These are phyloP conservation scores for Malbranchea cinnamomea DNA, from an alignment of 2,329 filamentous ascomycete genomes.

Conservation along the genomic window DNA sequence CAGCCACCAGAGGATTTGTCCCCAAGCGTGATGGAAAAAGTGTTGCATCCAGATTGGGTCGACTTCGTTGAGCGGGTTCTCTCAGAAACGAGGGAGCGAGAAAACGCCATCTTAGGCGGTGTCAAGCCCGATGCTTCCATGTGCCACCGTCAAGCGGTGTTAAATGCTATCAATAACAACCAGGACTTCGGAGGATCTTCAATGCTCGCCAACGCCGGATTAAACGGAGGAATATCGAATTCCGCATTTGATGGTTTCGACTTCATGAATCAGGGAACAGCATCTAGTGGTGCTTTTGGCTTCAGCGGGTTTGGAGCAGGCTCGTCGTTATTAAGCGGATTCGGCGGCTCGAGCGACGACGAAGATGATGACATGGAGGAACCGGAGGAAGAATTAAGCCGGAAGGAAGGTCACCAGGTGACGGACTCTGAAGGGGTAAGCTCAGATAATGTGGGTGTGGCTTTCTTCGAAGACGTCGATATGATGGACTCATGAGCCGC, in stretches of 20 bases:
- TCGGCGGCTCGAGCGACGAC: slow-evolving; percentile 88
- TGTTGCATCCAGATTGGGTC: slow-evolving; percentile 82
- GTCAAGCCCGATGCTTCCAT: slow-evolving; percentile 83
- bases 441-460: slow-evolving; percentile 52
- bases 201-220: slow-evolving; percentile 64
- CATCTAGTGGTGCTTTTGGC: slow-evolving; percentile 56
- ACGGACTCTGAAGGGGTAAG: slow-evolving; percentile 32
- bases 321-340: slow-evolving; percentile 74
- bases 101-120: slow-evolving; percentile 95
- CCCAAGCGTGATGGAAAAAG: slow-evolving; percentile 68
- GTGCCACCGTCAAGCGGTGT: slow-evolving; percentile 56
- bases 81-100: slow-evolving; percentile 82
- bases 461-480: slow-evolving; percentile 45
- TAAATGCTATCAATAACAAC: slow-evolving; percentile 43
- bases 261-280: slow-evolving; percentile 47
- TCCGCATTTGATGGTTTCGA: slow-evolving; percentile 44
- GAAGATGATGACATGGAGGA: slow-evolving; percentile 84
- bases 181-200: slow-evolving; percentile 47
- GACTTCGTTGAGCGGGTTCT: slow-evolving; percentile 88
- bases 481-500: slow-evolving; percentile 46
- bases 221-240: slow-evolving; percentile 48
- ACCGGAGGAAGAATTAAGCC: slow-evolving; percentile 45
- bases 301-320: slow-evolving; percentile 47
- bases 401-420: slow-evolving; percentile 17
- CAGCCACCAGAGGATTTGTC: slow-evolving; percentile 80